Base-by-base conservation (phyloP, 176 grass and related monocot genomes). In the Ensete ventricosum region DNA sequence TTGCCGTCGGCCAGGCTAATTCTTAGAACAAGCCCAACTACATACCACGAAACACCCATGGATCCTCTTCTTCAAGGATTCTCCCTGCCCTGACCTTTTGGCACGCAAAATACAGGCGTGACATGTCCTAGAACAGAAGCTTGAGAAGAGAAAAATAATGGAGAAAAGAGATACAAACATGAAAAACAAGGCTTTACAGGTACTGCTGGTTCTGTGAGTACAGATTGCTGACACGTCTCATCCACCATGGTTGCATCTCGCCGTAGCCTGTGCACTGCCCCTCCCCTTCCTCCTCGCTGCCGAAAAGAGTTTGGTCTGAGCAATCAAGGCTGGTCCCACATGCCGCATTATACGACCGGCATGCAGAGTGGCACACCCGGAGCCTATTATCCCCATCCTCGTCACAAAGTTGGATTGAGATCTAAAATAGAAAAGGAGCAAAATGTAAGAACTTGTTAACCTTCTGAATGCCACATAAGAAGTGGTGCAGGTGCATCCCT, bases 291-390 rank as follows among this genome's bases (percentile, higher is more conserved):
- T 89, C 87, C 82, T 88, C 86, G 70, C 92, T 99, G 84, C 96
- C 95, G 84, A 99, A 99, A 58, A 99, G 88, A 55, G 96, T 99
- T 86, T 91, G 96, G 71, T 99, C 96, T 1, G 88, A 88, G 84
- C 96, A 99, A 84, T 99, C 96, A 21, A 99, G 90, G 67, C 82
- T 84, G 0, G 96, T 91, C 17, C 88, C 88, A 74, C 96, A 99
- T 79, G 96, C 96, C 0, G 78, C 86, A 76, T 99, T 99, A 54
- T 99, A 99, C 52, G 87, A 77, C 66, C 83, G 82, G 9, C 96
- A 99, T 51, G 96, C 96, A 73, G 96, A 99, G 79, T 99, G 86
- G 73, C 96, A 99, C 64, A 99, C 96, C 9, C 96, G 83, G 71
- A 99, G 86, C 77, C 96, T 85, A 81, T 99, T 99, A 77, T 99